Evolutionary conservation across 441 rosid species (phyloP), one percentile per base, ranked within the genome.

Genomic region (Macaranga tanarius): DNA sequence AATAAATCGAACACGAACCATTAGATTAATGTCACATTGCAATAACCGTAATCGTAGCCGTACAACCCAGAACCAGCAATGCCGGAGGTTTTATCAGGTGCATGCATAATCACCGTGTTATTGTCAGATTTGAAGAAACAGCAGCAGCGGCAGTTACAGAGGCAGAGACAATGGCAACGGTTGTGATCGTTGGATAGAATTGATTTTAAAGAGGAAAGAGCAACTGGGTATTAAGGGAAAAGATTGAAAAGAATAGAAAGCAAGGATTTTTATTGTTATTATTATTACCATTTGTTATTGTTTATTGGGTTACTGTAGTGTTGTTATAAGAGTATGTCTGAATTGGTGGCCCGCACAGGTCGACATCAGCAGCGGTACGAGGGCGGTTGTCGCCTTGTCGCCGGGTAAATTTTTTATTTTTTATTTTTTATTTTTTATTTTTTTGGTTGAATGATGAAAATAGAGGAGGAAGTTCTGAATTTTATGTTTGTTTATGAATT

Each of bases 301-400:
- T 31, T 31, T 31, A 31, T 31, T 31, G 38, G 38, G 3, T 31
- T 31, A 31, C 5, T 31, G 38, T 31, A 31, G 38, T 31, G 38
- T 31, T 31, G 38, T 31, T 31, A 31, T 31, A 31, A 31, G 38
- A 31, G 38, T 31, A 95, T 88, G 99, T 88, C 92, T 84, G 96
- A 87, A 80, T 95, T 92, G 87, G 99, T 90, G 70, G 99, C 97
- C 82, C 96, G 97, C 68, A 95, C 97, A 56, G 99, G 98, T 89
- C 97, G 98, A 76, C 98, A 86, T 83, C 97, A 90, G 84, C 99
- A 95, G 74, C 95, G 96, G 3, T 91, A 95, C 80, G 90, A 90
- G 78, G 88, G 80, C 71, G 97, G 99, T 34, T 89, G 88, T 69
- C 99, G 97, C 80, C 98, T 92, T 85, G 90, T 95, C 40, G 97